Base-by-base conservation (phyloP, 2,329 filamentous ascomycete genomes). In the Amylocarpus encephaloides region DNA sequence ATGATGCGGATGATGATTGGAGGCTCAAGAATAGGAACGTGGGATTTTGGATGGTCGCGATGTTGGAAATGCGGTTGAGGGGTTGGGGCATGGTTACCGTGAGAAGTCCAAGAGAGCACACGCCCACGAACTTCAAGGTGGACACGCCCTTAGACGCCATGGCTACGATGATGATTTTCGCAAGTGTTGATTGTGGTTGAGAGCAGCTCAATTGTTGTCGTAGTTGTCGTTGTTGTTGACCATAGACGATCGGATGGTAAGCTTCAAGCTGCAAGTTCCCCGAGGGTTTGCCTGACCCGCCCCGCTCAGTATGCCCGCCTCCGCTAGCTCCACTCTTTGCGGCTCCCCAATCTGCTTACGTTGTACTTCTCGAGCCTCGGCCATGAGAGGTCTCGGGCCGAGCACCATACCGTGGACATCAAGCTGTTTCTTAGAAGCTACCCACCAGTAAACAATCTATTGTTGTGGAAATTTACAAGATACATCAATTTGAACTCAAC, bases 101-200 rank as follows among this genome's bases (percentile, higher is more conserved):
- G 68, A 95, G 72, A 50, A 96, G 78, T 56, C 92, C 92, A 51
- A 96, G 78, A 62, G 86, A 92, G 59, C 95, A 80, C 46, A 89
- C 94, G 64, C 92, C 92, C 60, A 96, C 86, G 68, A 96, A 95
- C 73, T 97, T 96, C 73, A 87, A 82, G 68, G 86, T 72, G 49
- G 88, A 83, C 64, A 95, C 76, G 64, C 82, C 81, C 62, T 77
- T 82, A 62, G 78, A 80, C 61, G 80, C 76, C 80, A 89, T 86
- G 32, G 40, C 53, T 30, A 12, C 26, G 42, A 40, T 46, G 11
- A 10, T 26, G 13, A 49, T 33, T 18, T 10, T 29, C 13, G 30
- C 30, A 30, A 30, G 15, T 34, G 30, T 13, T 32, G 42, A 33
- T 26, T 13, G 16, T 32, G 42, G 42, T n/a, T 16, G 26, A 33